Evolutionary conservation across 192 early-diverging fungal species (phyloP).

Genomic region (Backusella luteola): DNA sequence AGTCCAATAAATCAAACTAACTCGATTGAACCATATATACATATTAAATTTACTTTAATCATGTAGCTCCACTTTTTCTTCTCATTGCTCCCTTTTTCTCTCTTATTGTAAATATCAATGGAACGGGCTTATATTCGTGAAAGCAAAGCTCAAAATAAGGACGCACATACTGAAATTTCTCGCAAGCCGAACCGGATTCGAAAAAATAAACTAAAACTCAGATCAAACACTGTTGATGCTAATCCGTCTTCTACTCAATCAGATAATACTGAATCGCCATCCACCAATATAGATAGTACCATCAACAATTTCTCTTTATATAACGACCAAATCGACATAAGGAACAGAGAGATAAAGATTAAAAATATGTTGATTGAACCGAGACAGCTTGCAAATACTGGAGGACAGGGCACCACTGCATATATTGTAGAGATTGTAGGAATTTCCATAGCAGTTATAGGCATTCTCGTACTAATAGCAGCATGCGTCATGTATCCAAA

Average conservation of each 20-base stretch:
- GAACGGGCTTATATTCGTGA: neutral
- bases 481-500: neutral
- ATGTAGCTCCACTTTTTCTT: neutral
- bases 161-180: neutral
- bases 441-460: neutral
- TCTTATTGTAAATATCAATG: neutral
- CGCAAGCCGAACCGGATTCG: neutral
- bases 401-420: neutral
- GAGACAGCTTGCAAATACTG: neutral
- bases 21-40: neutral
- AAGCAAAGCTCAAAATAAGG: neutral
- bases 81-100: neutral
- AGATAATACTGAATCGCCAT: neutral
- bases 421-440: slow-evolving; percentile 1
- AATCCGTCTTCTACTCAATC: neutral
- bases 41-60: neutral
- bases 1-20: slow-evolving; percentile 6
- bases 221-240: neutral
- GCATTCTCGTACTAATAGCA: neutral
- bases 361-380: neutral
- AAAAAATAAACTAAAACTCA: neutral
- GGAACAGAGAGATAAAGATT: neutral
- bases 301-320: neutral
- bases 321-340: neutral
- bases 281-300: neutral